Evolutionary conservation across 345 rosid genomes (phyloP).

Genomic region (Durio zibethinus): DNA sequence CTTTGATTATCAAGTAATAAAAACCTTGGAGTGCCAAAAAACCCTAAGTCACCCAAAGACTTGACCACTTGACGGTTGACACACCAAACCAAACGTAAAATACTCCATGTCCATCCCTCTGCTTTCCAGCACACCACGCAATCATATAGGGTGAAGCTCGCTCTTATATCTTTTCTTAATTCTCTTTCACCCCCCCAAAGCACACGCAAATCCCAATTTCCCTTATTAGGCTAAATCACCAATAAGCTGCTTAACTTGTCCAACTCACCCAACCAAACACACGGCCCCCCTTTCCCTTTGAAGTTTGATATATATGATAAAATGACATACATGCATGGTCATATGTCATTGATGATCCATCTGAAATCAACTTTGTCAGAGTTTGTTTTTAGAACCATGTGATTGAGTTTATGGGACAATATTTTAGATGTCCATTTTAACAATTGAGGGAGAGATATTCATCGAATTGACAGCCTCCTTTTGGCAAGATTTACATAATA

Average conservation of each 20-base stretch:
- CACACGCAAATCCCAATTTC: conserved; percentile 21
- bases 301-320: background rate
- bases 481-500: too few relatives aligned
- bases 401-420: too few relatives aligned
- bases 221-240: conserved; percentile 8
- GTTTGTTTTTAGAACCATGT: too few relatives aligned
- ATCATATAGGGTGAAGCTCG: background rate
- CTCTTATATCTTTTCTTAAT: background rate
- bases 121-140: conserved; percentile 1
- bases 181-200: background rate
- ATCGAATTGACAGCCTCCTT: background rate
- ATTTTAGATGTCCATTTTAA: too few relatives aligned
- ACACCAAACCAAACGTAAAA: background rate
- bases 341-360: too few relatives aligned
- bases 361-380: too few relatives aligned
- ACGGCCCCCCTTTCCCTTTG: background rate
- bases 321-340: background rate
- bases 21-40: background rate
- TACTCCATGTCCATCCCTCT: background rate
- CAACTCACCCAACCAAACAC: conserved; percentile 22
- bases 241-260: conserved; percentile 26
- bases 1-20: background rate
- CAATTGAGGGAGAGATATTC: too few relatives aligned
- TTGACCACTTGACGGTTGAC: background rate
- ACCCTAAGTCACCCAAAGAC: background rate